Evolutionary conservation across 495 filamentous ascomycete genomes (phyloP).

Genomic region (Daldinia loculata): DNA sequence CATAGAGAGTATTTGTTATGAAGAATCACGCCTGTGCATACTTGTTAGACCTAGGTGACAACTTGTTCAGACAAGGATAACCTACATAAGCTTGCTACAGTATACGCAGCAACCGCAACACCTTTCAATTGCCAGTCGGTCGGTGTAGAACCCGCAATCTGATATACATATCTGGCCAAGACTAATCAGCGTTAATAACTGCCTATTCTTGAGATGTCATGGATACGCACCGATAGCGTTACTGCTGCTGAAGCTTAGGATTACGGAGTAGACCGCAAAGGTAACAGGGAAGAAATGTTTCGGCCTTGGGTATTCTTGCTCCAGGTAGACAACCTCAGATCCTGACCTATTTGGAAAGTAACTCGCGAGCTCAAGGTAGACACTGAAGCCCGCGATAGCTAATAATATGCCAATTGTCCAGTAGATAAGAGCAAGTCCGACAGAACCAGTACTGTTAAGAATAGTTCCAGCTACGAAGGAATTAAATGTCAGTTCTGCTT

Average conservation of each 20-base stretch:
- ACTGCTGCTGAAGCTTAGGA: conserved; percentile 69
- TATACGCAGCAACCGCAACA: conserved; percentile 68
- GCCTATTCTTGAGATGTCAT: not conserved
- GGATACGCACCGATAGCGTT: conserved; percentile 63
- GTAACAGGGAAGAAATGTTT: conserved; percentile 68
- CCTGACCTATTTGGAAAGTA: conserved; percentile 73
- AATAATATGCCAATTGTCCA: conserved; percentile 68
- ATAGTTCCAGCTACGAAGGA: conserved; percentile 60
- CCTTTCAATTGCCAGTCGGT: conserved; percentile 69
- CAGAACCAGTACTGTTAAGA: conserved; percentile 63
- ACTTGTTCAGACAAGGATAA: conserved; percentile 1
- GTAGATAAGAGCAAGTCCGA: conserved; percentile 67
- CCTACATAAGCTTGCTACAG: conserved; percentile 59
- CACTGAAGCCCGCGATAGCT: conserved; percentile 56
- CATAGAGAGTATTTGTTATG: conserved; percentile 64
- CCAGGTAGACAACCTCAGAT: conserved; percentile 71
- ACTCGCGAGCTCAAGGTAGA: conserved; percentile 68
- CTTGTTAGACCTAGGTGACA: not conserved
- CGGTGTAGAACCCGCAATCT: conserved; percentile 55
- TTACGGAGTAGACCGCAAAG: conserved; percentile 66
- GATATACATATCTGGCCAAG: conserved; percentile 65
- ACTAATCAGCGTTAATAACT: conserved; percentile 37
- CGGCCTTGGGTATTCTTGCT: conserved; percentile 70
- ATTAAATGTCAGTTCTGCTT: not conserved
- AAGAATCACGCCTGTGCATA: conserved; percentile 55